Percentiles rank a stretch among this genome's conserved stretches.
phyloP scores from a whole-genome alignment of 169 alveolate genomes.

The Babesia bovis region DNA sequence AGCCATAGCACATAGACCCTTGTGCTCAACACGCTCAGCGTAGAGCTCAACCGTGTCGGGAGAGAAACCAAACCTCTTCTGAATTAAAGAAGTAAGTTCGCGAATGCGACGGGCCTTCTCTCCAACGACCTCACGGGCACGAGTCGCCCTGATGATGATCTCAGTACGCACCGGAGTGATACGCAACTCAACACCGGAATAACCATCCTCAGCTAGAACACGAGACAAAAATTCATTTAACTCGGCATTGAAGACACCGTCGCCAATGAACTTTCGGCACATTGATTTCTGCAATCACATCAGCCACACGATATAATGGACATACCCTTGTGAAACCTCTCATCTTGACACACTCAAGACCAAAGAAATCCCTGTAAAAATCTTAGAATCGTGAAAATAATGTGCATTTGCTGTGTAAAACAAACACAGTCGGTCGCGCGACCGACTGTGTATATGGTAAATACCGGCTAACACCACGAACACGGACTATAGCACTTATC shows the following conservation, averaged over 20 bases:
- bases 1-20: conserved; percentile 98
- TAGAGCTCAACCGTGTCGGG: conserved; percentile 94
- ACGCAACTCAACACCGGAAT: conserved; percentile 97
- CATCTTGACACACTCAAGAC: conserved; percentile 32
- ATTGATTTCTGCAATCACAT: conserved; percentile 82
- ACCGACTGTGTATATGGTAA: no score
- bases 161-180: conserved; percentile 93
- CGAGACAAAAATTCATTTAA: conserved; percentile 96
- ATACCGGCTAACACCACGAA: not conserved
- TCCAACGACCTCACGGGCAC: conserved; percentile 96
- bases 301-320: not conserved
- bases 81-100: conserved; percentile 96
- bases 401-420: no score
- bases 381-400: no score
- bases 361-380: not conserved
- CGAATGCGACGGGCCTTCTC: conserved; percentile 96
- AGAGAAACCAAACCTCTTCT: conserved; percentile 96
- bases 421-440: no score
- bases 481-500: no score
- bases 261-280: conserved; percentile 95
- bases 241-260: conserved; percentile 99
- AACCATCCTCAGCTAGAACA: conserved; percentile 97
- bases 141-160: conserved; percentile 96
- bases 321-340: conserved; percentile 57
- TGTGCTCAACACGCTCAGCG: conserved; percentile 94